These are phyloP conservation scores for Tolypocladium tundrense DNA, from an alignment of 2,329 filamentous ascomycete species.

Conservation along the genomic window DNA sequence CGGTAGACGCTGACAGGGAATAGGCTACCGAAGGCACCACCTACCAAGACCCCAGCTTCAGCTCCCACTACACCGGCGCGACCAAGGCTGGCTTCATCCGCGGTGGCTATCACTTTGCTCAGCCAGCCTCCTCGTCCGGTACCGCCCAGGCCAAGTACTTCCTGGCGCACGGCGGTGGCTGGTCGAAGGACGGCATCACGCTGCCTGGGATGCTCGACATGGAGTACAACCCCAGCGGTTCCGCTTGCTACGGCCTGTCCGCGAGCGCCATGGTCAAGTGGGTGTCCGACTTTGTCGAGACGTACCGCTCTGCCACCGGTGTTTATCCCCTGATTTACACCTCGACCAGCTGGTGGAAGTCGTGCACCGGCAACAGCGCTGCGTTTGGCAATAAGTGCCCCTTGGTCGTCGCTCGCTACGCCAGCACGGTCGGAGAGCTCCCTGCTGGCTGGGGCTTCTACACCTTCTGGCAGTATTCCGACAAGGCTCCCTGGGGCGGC, in stretches of 20 bases:
- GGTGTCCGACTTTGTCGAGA: constrained; percentile 42
- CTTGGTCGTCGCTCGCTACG: constrained; percentile 36
- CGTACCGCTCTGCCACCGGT: constrained; percentile 25
- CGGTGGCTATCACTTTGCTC: constrained; percentile 42
- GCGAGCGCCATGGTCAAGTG: constrained; percentile 36
- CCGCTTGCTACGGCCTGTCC: constrained; percentile 33
- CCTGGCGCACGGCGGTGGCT: constrained; percentile 41
- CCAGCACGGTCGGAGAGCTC: constrained; percentile 28
- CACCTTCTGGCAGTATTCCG: constrained; percentile 33
- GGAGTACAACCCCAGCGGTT: constrained; percentile 26
- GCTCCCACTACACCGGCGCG: constrained; percentile 27
- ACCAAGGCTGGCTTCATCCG: constrained; percentile 42
- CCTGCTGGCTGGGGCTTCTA: constrained; percentile 42
- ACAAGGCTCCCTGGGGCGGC: constrained; percentile 9
- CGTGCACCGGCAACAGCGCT: constrained; percentile 37
- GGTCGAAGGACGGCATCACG: constrained; percentile 41
- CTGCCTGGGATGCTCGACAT: constrained; percentile 48
- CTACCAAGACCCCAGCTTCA: constrained; percentile 35
- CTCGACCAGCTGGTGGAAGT: constrained; percentile 41
- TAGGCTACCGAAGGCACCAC: constrained; percentile 43
- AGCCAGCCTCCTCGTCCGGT: constrained; percentile 31
- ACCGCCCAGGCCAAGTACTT: constrained; percentile 41
- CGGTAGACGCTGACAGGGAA: no score
- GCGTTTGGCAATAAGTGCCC: constrained; percentile 21
- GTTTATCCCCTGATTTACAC: constrained; percentile 38